phyloP scores from a whole-genome alignment of 75 land plant genomes.

The Isoetes taiwanensis region DNA sequence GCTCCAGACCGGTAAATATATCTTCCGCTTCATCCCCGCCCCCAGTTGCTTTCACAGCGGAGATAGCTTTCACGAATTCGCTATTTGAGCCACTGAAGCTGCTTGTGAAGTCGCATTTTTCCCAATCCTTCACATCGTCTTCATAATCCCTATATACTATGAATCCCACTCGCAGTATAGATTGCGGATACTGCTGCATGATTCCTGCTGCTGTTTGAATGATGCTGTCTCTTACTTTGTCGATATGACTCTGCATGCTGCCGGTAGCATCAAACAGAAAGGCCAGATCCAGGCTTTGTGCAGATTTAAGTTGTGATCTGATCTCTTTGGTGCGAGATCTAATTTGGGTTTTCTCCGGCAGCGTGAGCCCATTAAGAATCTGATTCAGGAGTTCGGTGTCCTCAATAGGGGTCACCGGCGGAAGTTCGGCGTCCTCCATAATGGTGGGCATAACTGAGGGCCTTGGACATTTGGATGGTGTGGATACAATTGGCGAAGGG shows the following conservation, averaged over 20 bases:
- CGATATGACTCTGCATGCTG: constrained; percentile 9
- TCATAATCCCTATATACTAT: constrained; percentile 13
- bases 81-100: constrained; percentile 9
- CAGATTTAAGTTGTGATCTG: background rate
- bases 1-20: constrained; percentile 13
- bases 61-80: background rate
- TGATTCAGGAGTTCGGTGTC: too few species aligned
- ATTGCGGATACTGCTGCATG: constrained; percentile 6
- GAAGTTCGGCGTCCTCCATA: too few species aligned
- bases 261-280: constrained; percentile 20
- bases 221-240: background rate
- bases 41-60: constrained; percentile 9
- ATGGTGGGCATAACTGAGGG: too few species aligned
- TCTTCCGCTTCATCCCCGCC: constrained; percentile 19
- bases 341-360: too few species aligned
- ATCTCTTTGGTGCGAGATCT: constrained; percentile 13
- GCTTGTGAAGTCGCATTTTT: constrained; percentile 9
- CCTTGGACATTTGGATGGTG: too few species aligned
- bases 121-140: background rate
- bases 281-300: constrained; percentile 18
- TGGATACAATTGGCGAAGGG: too few species aligned
- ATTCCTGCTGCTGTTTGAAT: constrained; percentile 8
- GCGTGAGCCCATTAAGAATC: too few species aligned
- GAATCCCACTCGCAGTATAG: constrained; percentile 14
- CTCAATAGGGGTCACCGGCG: too few species aligned